Conservation (phyloP, 1,284 basidiomycete genomes). For the Ustanciosporium gigantosporum region DNA sequence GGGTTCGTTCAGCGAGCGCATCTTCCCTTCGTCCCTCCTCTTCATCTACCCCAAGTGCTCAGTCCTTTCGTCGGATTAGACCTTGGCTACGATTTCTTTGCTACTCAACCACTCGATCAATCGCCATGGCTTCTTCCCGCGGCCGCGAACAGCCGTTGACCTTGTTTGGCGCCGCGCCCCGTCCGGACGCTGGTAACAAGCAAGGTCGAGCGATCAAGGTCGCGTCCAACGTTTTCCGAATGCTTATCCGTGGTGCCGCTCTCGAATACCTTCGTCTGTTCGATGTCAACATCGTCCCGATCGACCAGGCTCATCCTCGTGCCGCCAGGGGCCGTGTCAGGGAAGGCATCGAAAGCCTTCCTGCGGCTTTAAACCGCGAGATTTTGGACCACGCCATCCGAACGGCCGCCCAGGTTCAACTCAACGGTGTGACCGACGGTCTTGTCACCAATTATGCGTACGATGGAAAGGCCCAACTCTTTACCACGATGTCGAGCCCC, state of each 20-base stretch:
- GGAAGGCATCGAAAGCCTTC: conserved; percentile 2
- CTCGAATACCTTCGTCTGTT: conserved; percentile 17
- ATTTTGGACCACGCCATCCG: conserved; percentile 11
- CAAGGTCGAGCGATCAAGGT: conserved; percentile 21
- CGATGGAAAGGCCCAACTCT: conserved; percentile 35
- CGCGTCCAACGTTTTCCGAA: conserved; percentile 16
- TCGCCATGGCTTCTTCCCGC: not conserved
- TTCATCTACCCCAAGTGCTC: too few relatives aligned
- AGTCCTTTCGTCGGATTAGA: too few relatives aligned
- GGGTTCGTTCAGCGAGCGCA: too few relatives aligned
- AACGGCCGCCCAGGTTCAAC: not conserved
- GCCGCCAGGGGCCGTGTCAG: not conserved
- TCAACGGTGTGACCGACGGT: conserved; percentile 15
- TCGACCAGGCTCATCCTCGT: conserved; percentile 3
- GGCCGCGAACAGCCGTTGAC: conserved; percentile 11
- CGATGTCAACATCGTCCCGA: conserved; percentile 27
- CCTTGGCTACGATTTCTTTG: too few relatives aligned
- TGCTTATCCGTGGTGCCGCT: not conserved
- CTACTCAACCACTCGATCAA: too few relatives aligned
- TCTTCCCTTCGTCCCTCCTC: too few relatives aligned
- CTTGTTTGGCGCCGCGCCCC: conserved; percentile 17
- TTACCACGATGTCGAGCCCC: conserved; percentile 4
- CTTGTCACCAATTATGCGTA: conserved; percentile 14
- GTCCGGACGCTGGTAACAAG: conserved; percentile 41
- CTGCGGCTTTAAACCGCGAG: conserved; percentile 8